Evolutionary conservation across 768 basidiomycete genomes (phyloP).

Genomic region (Polyporus arcularius): DNA sequence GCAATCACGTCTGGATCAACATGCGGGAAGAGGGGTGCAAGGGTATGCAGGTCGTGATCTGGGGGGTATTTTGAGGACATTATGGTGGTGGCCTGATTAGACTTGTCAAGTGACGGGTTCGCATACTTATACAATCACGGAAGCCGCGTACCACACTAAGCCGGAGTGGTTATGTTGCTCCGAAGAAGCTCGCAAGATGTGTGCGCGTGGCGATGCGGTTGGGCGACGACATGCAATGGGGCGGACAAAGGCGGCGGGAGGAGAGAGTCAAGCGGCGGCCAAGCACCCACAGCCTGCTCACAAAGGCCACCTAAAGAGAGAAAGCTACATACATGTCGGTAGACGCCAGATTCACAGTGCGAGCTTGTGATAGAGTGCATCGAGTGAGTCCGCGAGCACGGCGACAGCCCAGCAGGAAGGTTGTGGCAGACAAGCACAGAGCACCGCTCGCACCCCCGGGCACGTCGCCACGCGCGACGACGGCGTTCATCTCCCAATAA

Average conservation of each 20-base stretch:
- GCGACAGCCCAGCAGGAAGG: background rate
- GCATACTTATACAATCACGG: background rate
- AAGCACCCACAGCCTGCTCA: slow-evolving; percentile 13
- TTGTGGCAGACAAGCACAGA: background rate
- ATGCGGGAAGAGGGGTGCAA: slow-evolving; percentile 27
- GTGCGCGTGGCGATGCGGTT: background rate
- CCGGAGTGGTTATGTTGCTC: slow-evolving; percentile 1
- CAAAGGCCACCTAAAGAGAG: slow-evolving; percentile 15
- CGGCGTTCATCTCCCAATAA: slow-evolving; percentile 4
- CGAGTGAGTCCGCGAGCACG: background rate
- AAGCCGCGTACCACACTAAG: slow-evolving; percentile 8
- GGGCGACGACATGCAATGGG: slow-evolving; percentile 13
- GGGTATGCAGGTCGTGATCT: slow-evolving; percentile 15
- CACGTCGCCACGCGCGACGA: slow-evolving; percentile 17
- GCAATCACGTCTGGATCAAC: slow-evolving; percentile 27
- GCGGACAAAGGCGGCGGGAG: slow-evolving; percentile 9
- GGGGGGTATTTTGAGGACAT: slow-evolving; percentile 20
- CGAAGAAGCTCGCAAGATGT: slow-evolving; percentile 2
- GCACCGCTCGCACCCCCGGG: background rate
- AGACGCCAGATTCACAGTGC: slow-evolving; percentile 5
- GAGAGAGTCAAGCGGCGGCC: slow-evolving; percentile 3
- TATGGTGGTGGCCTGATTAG: slow-evolving; percentile 2
- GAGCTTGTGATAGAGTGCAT: background rate
- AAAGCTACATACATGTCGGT: background rate
- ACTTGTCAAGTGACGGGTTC: slow-evolving; percentile 10